A percentile compares a stretch with the other conserved stretches of the same genome.
Evolutionary conservation across 1,284 basidiomycete species (phyloP).

Genomic region (Macrocystidia cucumis): DNA sequence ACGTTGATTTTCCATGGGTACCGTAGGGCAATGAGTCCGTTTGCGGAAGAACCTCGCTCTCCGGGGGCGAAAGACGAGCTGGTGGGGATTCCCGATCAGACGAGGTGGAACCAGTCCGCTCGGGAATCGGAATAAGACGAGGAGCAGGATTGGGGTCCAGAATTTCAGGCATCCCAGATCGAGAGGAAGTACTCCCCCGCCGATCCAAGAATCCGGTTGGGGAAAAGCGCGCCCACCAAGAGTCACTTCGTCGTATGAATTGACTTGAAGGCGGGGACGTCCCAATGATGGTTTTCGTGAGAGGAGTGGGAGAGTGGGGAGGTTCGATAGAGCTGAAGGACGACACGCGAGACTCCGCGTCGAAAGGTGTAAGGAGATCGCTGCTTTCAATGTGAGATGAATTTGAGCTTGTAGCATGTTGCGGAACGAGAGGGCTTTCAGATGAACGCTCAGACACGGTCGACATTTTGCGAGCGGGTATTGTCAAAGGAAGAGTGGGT

Average conservation of each 20-base stretch:
- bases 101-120: slow-evolving; percentile 29
- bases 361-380: slow-evolving; percentile 23
- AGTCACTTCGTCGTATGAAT: slow-evolving; percentile 32
- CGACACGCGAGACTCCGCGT: slow-evolving; percentile 16
- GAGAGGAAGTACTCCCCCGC: slow-evolving; percentile 41
- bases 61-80: slow-evolving; percentile 12
- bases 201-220: slow-evolving; percentile 43
- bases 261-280: slow-evolving; percentile 17
- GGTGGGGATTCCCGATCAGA: slow-evolving; percentile 17
- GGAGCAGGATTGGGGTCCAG: slow-evolving; percentile 70
- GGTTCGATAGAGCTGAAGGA: slow-evolving; percentile 18
- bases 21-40: slow-evolving; percentile 17
- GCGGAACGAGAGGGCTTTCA: slow-evolving; percentile 20
- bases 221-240: slow-evolving; percentile 41
- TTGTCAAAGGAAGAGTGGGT: slow-evolving; percentile 24
- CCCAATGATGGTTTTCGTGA: slow-evolving; percentile 19
- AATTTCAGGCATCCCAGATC: slow-evolving; percentile 36
- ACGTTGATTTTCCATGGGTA: slow-evolving; percentile 39
- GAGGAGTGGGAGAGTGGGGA: slow-evolving; percentile 12
- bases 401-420: slow-evolving; percentile 16
- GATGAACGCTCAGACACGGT: slow-evolving; percentile 31
- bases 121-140: slow-evolving; percentile 46
- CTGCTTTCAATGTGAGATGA: slow-evolving; percentile 21
- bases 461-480: slow-evolving; percentile 24
- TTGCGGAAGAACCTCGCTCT: slow-evolving; percentile 1